Percentiles rank a stretch among this genome's conserved stretches.
phyloP scores from a whole-genome alignment of 1,284 basidiomycete species.

The Coniophora puteana region DNA sequence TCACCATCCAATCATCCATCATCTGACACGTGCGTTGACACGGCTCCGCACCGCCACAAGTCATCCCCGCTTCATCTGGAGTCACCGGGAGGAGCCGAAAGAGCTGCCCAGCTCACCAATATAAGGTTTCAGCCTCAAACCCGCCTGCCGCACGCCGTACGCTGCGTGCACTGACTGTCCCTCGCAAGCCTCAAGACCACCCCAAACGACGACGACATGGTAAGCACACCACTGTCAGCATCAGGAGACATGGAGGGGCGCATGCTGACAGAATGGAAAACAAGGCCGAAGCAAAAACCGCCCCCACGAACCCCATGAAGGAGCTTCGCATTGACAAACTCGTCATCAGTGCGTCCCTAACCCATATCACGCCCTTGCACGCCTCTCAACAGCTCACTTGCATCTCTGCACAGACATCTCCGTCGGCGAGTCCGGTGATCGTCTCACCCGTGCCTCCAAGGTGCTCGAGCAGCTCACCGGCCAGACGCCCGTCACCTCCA shows the following conservation, averaged over 20 bases:
- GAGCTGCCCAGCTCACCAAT: slow-evolving; percentile 27
- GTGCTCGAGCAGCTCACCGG: slow-evolving; percentile 99
- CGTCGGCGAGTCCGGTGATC: slow-evolving; percentile 99
- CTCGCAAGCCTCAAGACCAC: slow-evolving; percentile 31
- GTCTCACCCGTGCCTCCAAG: slow-evolving; percentile 98
- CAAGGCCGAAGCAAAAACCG: slow-evolving; percentile 88
- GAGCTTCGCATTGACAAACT: slow-evolving; percentile 98
- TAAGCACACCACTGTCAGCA: slow-evolving; percentile 7
- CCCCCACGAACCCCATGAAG: slow-evolving; percentile 91
- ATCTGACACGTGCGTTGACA: no score
- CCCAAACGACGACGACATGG: slow-evolving; percentile 26
- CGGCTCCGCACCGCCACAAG: no score
- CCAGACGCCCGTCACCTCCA: slow-evolving; percentile 98
- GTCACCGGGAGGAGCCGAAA: slow-evolving; percentile 24
- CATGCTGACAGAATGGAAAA: not conserved
- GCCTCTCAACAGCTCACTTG: slow-evolving; percentile 4
- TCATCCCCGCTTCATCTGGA: no score
- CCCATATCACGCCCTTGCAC: slow-evolving; percentile 2
- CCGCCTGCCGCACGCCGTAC: not conserved
- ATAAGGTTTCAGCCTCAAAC: slow-evolving; percentile 46
- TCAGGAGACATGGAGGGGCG: not conserved
- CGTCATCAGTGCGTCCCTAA: slow-evolving; percentile 86
- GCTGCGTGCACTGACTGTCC: slow-evolving; percentile 5
- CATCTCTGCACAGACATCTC: slow-evolving; percentile 78
- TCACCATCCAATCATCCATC: no score